Conservation (phyloP, 202 grass and related monocot species). For the Carex arenaria region DNA sequence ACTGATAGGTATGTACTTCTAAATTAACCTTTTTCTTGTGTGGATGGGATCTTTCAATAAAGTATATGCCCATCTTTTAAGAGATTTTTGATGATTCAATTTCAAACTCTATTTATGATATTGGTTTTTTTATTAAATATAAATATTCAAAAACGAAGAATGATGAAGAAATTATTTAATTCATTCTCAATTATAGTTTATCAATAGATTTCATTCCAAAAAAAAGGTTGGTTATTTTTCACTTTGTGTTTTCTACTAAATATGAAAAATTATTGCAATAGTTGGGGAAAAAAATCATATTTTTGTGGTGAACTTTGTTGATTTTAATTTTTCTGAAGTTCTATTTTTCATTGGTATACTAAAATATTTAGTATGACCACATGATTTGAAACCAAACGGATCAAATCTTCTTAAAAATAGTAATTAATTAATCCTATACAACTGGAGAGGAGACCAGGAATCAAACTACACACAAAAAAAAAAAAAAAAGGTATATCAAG, state of each 20-base stretch:
- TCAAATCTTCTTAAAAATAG: neutral
- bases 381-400: neutral
- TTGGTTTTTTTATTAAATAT: too few relatives aligned
- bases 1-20: neutral
- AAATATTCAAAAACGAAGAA: too few relatives aligned
- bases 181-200: too few relatives aligned
- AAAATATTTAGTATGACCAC: neutral
- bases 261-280: neutral
- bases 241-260: neutral
- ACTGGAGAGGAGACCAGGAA: neutral
- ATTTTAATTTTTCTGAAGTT: neutral
- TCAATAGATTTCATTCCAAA: too few relatives aligned
- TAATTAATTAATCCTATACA: neutral
- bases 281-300: neutral
- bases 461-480: neutral
- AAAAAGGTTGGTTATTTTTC: neutral
- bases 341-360: neutral
- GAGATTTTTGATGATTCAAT: too few relatives aligned
- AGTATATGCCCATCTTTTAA: neutral
- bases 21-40: constrained; percentile 1
- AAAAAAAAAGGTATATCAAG: neutral
- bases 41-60: neutral
- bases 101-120: too few relatives aligned
- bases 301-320: neutral
- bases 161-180: too few relatives aligned